A percentile compares a stretch with the other conserved stretches of the same genome.
Evolutionary conservation across 2,329 filamentous ascomycete genomes (phyloP).

Genomic region (Fusarium sp.): DNA sequence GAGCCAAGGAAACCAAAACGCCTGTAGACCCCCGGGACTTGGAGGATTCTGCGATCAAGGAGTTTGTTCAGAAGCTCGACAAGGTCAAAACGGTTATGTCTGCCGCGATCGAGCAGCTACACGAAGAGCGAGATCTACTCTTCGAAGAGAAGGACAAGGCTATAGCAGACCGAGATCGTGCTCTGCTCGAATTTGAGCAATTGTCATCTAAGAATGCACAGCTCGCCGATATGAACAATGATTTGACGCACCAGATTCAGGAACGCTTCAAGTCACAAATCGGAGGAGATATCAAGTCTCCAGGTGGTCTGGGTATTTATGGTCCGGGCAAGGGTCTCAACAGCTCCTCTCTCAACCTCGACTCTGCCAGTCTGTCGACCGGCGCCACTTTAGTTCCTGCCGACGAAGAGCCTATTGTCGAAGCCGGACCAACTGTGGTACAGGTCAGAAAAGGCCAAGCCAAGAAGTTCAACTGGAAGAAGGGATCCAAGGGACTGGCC

Average conservation of each 20-base stretch:
- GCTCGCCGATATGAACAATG: conserved; percentile 94
- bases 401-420: conserved; percentile 76
- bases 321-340: conserved; percentile 65
- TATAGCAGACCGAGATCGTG: conserved; percentile 89
- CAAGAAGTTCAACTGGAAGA: conserved; percentile 99
- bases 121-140: conserved; percentile 81
- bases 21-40: conserved; percentile 84
- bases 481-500: conserved; percentile 91
- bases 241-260: conserved; percentile 93
- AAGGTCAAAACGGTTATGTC: conserved; percentile 71
- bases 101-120: conserved; percentile 69
- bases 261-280: conserved; percentile 88
- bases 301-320: conserved; percentile 71
- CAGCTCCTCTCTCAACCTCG: conserved; percentile 65
- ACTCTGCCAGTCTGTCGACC: conserved; percentile 67
- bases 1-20: conserved; percentile 84
- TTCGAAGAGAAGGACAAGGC: conserved; percentile 87
- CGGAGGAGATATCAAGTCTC: conserved; percentile 62
- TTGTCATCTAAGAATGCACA: conserved; percentile 95
- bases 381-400: conserved; percentile 70
- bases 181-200: conserved; percentile 94
- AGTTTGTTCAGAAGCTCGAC: conserved; percentile 82
- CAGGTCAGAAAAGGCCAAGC: conserved; percentile 94
- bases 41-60: conserved; percentile 91
- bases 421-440: conserved; percentile 88